Conservation (phyloP, 805 yeast genomes). For the Barnettozyma vustinii region DNA sequence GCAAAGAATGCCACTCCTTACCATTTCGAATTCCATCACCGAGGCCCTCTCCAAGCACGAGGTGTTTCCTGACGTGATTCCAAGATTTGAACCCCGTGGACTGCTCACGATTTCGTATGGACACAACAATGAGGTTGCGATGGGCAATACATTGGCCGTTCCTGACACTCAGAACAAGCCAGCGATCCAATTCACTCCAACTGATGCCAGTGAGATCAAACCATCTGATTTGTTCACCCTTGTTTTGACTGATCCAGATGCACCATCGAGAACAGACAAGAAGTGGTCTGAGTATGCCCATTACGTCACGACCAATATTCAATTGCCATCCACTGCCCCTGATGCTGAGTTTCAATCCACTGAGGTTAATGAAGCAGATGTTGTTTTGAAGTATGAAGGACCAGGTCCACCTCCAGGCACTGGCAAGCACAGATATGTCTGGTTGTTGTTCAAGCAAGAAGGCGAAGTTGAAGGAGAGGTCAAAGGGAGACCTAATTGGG, state of each 20-base stretch:
- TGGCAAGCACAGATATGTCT: slow-evolving; percentile 83
- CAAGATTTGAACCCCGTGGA: slow-evolving; percentile 26
- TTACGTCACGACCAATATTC: slow-evolving; percentile 55
- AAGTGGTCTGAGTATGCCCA: slow-evolving; percentile 89
- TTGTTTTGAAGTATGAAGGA: slow-evolving; percentile 58
- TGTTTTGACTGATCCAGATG: slow-evolving; percentile 90
- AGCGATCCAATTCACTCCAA: slow-evolving; percentile 51
- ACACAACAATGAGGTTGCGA: slow-evolving; percentile 53
- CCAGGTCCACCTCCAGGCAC: slow-evolving; percentile 91
- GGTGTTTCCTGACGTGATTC: slow-evolving; percentile 39
- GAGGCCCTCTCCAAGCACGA: slow-evolving; percentile 36
- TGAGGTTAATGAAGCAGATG: slow-evolving; percentile 33
- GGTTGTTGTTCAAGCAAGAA: slow-evolving; percentile 65
- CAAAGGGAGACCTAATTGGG: slow-evolving; percentile 73
- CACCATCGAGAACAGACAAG: slow-evolving; percentile 76
- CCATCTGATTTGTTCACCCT: slow-evolving; percentile 57
- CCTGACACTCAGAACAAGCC: slow-evolving; percentile 68
- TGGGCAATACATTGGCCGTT: slow-evolving; percentile 70
- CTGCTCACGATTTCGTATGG: slow-evolving; percentile 61
- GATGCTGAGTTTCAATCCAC: slow-evolving; percentile 31
- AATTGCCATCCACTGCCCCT: slow-evolving; percentile 28
- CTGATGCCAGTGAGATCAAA: slow-evolving; percentile 19
- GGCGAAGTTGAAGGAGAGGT: slow-evolving; percentile 29
- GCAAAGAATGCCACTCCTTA: slow-evolving; percentile 20
- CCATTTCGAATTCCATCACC: slow-evolving; percentile 26